Evolutionary conservation across 2,329 filamentous ascomycete genomes (phyloP).

Genomic region (Talaromyces funiculosus): DNA sequence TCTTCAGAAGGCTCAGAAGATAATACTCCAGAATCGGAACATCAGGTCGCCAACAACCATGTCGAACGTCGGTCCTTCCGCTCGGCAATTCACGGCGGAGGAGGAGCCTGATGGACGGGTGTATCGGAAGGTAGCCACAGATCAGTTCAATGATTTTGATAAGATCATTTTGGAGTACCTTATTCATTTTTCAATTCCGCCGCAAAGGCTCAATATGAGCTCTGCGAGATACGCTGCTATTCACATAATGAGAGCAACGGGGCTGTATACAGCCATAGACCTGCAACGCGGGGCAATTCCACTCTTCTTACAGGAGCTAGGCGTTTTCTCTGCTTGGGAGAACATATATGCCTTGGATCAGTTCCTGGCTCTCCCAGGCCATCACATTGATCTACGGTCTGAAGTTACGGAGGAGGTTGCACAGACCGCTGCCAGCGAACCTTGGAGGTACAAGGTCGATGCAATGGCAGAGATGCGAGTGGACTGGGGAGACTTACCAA

Average conservation of each 20-base stretch:
- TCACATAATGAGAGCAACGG: slow-evolving; percentile 51
- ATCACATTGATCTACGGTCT: slow-evolving; percentile 26
- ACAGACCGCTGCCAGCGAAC: background rate
- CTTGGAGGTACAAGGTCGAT: slow-evolving; percentile 33
- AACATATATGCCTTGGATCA: slow-evolving; percentile 49
- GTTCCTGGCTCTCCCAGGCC: slow-evolving; percentile 48
- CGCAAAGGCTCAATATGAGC: slow-evolving; percentile 33
- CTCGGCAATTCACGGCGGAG: slow-evolving; percentile 23
- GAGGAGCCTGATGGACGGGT: slow-evolving; percentile 24
- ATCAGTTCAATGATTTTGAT: slow-evolving; percentile 46
- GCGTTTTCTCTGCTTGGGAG: slow-evolving; percentile 55
- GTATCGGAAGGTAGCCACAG: slow-evolving; percentile 29
- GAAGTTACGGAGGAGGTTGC: slow-evolving; percentile 19
- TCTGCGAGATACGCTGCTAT: slow-evolving; percentile 48
- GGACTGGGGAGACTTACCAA: slow-evolving; percentile 52
- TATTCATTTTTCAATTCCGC: slow-evolving; percentile 46
- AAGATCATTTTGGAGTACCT: slow-evolving; percentile 52
- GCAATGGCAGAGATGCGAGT: slow-evolving; percentile 52
- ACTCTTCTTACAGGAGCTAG: slow-evolving; percentile 57
- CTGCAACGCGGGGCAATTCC: slow-evolving; percentile 37
- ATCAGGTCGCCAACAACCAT: slow-evolving; percentile 39
- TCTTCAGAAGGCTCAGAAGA: slow-evolving; percentile 38
- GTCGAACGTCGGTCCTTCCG: slow-evolving; percentile 38
- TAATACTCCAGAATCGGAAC: slow-evolving; percentile 38
- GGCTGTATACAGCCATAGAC: slow-evolving; percentile 47